Conservation (phyloP, 2,329 filamentous ascomycete species). For the Dothidotthia symphoricarpi region DNA sequence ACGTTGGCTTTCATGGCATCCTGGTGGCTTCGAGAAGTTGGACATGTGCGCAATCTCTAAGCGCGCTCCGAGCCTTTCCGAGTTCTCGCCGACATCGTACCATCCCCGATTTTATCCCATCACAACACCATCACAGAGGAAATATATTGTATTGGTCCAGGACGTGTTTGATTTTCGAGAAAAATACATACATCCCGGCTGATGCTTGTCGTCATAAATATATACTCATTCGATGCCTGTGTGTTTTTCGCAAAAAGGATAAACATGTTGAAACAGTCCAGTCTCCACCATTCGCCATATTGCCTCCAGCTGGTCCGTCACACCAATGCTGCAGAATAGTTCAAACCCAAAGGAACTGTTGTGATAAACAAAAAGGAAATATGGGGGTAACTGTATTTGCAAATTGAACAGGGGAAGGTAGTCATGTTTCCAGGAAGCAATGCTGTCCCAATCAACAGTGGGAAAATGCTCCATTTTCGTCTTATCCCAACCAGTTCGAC, state of each 20-base stretch:
- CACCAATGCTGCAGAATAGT: conserved; percentile 17
- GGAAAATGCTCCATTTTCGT: conserved; percentile 25
- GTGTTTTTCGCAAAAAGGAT: conserved; percentile 19
- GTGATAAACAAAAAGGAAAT: conserved; percentile 38
- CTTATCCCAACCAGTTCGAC: conserved; percentile 33
- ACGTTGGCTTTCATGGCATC: not conserved
- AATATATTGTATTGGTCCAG: conserved; percentile 4
- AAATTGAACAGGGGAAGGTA: no score
- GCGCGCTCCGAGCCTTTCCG: conserved; percentile 13
- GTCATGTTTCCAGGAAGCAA: conserved; percentile 19
- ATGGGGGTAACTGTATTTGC: conserved; percentile 15
- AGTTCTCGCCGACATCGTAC: conserved; percentile 7
- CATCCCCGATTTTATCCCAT: conserved; percentile 10
- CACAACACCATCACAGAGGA: no score
- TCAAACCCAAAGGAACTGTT: conserved; percentile 18
- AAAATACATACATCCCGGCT: conserved; percentile 22
- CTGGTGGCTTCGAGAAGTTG: not conserved
- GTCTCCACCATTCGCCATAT: conserved; percentile 17
- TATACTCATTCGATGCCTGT: conserved; percentile 14
- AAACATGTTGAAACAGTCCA: conserved; percentile 25
- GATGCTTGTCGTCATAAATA: conserved; percentile 14
- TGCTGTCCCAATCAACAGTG: conserved; percentile 24
- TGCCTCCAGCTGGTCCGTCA: conserved; percentile 7
- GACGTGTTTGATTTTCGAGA: conserved; percentile 15
- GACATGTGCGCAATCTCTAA: conserved; percentile 5